Evolutionary conservation across 805 yeast species (phyloP).

Genomic region (Tetrapisispora phaffii): DNA sequence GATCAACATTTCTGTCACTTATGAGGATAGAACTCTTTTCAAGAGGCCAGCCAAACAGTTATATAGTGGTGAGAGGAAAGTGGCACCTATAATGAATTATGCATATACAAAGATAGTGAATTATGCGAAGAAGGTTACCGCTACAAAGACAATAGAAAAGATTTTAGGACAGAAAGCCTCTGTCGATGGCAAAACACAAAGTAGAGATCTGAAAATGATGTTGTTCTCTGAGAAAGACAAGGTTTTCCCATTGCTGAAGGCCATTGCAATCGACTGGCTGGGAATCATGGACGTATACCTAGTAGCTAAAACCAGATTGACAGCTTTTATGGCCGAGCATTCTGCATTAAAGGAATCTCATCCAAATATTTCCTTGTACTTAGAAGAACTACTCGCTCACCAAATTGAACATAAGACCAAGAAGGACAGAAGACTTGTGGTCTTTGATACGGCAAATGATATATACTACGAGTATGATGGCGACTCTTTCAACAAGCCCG

Average conservation of each 20-base stretch:
- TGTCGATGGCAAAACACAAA: too few relatives aligned
- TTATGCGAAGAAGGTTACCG: slow-evolving; percentile 45
- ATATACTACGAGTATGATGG: slow-evolving; percentile 13
- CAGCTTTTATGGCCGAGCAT: slow-evolving; percentile 4
- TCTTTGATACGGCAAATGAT: slow-evolving; percentile 17
- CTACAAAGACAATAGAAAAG: slow-evolving; percentile 25
- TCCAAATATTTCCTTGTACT: slow-evolving; percentile 17
- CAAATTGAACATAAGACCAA: slow-evolving; percentile 8
- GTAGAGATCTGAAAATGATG: slow-evolving; percentile 32
- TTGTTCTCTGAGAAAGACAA: slow-evolving; percentile 43
- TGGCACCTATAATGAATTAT: slow-evolving; percentile 45
- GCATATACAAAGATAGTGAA: slow-evolving; percentile 52
- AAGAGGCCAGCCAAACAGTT: slow-evolving; percentile 42
- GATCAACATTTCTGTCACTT: slow-evolving; percentile 23
- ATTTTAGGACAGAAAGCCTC: neutral
- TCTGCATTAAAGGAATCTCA: slow-evolving; percentile 8
- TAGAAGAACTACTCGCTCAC: slow-evolving; percentile 8
- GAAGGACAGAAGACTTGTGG: slow-evolving; percentile 13
- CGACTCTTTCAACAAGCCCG: slow-evolving; percentile 14
- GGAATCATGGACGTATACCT: slow-evolving; percentile 40
- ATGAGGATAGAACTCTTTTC: slow-evolving; percentile 9
- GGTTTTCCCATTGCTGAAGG: slow-evolving; percentile 47
- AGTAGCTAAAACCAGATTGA: slow-evolving; percentile 27
- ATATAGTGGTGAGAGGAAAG: slow-evolving; percentile 52
- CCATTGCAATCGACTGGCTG: slow-evolving; percentile 62